A percentile compares a stretch with the other conserved stretches of the same genome.
These are phyloP conservation scores for Colletotrichum melonis DNA, from an alignment of 2,329 filamentous ascomycete genomes.

Conservation along the genomic window DNA sequence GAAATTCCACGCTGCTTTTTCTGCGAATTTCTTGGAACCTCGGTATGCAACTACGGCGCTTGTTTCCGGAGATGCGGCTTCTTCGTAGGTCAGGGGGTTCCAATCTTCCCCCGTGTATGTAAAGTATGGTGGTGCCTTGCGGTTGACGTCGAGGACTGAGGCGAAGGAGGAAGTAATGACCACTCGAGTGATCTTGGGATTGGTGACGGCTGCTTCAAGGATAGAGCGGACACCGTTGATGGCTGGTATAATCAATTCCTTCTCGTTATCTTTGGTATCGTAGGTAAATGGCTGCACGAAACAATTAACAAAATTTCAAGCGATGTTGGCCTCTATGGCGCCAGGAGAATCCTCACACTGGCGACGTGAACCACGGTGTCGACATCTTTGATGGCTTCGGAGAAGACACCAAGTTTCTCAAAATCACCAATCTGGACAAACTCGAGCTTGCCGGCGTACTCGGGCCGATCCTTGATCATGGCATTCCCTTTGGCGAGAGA, in stretches of 20 bases:
- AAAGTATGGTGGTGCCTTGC: constrained; percentile 60
- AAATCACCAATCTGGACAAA: constrained; percentile 57
- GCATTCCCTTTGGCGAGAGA: constrained; percentile 43
- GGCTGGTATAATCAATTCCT: constrained; percentile 56
- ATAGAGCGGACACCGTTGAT: constrained; percentile 58
- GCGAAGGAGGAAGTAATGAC: constrained; percentile 77
- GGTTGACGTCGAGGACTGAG: constrained; percentile 65
- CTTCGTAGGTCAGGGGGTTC: constrained; percentile 65
- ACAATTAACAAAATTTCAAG: neutral
- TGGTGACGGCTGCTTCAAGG: constrained; percentile 45
- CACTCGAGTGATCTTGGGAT: constrained; percentile 42
- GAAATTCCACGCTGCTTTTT: constrained; percentile 48
- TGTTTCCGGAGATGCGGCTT: constrained; percentile 53
- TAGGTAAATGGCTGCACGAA: constrained; percentile 55
- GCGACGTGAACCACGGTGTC: constrained; percentile 58
- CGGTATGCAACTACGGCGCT: constrained; percentile 53
- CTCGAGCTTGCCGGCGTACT: constrained; percentile 49
- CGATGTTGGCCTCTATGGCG: neutral
- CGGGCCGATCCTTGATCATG: constrained; percentile 50
- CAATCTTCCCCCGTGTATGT: constrained; percentile 66
- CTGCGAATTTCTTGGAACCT: constrained; percentile 49
- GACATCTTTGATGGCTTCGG: constrained; percentile 51
- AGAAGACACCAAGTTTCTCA: constrained; percentile 48
- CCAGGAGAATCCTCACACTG: constrained; percentile 46
- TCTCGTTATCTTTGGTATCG: constrained; percentile 54